Conservation (phyloP, 305 asterid genomes). For the Fraxinus xanthoxyloides region DNA sequence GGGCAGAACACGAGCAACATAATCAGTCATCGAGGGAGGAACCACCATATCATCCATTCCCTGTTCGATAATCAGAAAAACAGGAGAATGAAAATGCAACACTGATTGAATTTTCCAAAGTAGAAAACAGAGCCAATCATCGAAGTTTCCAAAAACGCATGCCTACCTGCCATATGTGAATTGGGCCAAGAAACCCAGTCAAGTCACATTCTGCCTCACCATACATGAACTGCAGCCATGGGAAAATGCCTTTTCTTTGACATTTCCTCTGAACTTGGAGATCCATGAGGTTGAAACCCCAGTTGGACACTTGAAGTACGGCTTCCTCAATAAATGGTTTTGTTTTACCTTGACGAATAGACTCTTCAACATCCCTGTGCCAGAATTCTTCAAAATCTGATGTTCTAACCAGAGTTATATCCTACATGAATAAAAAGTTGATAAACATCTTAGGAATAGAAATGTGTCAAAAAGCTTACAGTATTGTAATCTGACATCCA, state of each 20-base stretch:
- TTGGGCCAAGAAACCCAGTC: conserved; percentile 80
- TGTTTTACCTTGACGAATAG: conserved; percentile 59
- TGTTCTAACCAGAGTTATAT: conserved; percentile 41
- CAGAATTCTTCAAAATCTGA: conserved; percentile 61
- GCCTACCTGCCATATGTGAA: conserved; percentile 91
- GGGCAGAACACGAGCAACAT: conserved; percentile 57
- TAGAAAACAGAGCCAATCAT: neutral
- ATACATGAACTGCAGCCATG: conserved; percentile 67
- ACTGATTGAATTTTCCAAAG: neutral
- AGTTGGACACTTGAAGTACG: conserved; percentile 67
- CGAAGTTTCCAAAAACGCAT: neutral
- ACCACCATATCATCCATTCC: conserved; percentile 70
- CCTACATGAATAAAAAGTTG: conserved; percentile 39
- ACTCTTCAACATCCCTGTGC: conserved; percentile 88
- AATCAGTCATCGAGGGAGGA: conserved; percentile 67
- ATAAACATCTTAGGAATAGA: neutral
- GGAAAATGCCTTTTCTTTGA: conserved; percentile 47
- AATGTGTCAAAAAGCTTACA: neutral
- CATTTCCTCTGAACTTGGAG: conserved; percentile 67
- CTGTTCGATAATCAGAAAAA: conserved; percentile 32
- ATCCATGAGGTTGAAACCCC: conserved; percentile 83
- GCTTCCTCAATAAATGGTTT: conserved; percentile 86
- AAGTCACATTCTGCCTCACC: conserved; percentile 56
- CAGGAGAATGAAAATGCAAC: neutral
- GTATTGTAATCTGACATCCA: neutral